Conservation (phyloP, 2,329 filamentous ascomycete species). For the Daldinia eschscholtzii region DNA sequence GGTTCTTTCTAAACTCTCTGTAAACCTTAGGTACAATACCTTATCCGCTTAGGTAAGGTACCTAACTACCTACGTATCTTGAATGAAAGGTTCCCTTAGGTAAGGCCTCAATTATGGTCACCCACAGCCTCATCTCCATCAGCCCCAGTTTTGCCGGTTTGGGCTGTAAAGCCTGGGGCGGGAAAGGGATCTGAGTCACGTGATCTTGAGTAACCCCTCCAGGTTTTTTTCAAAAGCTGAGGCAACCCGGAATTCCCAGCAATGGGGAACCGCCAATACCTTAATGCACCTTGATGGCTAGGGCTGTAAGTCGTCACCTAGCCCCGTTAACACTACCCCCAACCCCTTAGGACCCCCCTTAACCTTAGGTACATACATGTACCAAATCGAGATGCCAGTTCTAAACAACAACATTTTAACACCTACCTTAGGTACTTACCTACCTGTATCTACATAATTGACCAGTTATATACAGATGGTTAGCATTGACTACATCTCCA, state of each 20-base stretch:
- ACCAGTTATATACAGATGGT: not conserved
- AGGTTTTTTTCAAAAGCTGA: constrained; percentile 10
- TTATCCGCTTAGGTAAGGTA: constrained; percentile 1
- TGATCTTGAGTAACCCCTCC: constrained; percentile 23
- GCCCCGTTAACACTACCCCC: not conserved
- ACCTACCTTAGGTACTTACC: too few species aligned
- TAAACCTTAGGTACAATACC: constrained; percentile 1
- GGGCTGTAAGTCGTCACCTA: constrained; percentile 1
- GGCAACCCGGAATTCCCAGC: constrained; percentile 15
- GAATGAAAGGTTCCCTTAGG: not conserved
- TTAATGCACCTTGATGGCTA: constrained; percentile 13
- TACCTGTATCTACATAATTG: too few species aligned
- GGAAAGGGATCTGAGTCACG: constrained; percentile 18
- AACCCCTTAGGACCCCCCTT: constrained; percentile 9
- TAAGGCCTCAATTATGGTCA: not conserved
- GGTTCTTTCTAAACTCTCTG: constrained; percentile 6
- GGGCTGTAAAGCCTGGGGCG: constrained; percentile 6
- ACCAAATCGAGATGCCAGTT: not conserved
- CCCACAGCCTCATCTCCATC: constrained; percentile 32
- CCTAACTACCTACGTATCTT: too few species aligned
- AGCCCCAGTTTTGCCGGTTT: constrained; percentile 41
- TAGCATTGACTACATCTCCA: not conserved
- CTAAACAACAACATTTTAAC: not conserved
- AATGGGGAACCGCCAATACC: constrained; percentile 12
- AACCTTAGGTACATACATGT: not conserved